phyloP scores from a whole-genome alignment of 73 alveolate species.

The Paramecium primaurelia region DNA sequence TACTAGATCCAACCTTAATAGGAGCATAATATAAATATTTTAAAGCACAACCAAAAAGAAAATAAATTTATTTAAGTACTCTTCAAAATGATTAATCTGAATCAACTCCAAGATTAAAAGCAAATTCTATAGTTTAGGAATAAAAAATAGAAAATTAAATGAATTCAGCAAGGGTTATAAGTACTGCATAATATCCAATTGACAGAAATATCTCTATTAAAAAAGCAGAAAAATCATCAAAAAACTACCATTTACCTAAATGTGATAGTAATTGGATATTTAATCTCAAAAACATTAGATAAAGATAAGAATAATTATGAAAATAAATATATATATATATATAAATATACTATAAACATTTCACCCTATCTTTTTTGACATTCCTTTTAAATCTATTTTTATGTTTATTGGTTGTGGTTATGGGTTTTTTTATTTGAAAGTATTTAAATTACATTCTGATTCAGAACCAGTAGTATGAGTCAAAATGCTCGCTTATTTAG shows the following conservation, averaged over 20 bases:
- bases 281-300: background rate
- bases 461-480: background rate
- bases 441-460: background rate
- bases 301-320: background rate
- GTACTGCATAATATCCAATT: background rate
- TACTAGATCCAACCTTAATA: background rate
- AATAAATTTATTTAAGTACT: background rate
- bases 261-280: slow-evolving; percentile 13
- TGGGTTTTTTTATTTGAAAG: background rate
- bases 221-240: background rate
- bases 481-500: background rate
- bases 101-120: background rate
- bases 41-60: background rate
- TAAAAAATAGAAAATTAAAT: background rate
- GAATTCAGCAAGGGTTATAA: background rate
- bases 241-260: background rate
- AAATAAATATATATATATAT: background rate
- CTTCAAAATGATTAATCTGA: background rate
- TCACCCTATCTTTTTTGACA: background rate
- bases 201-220: background rate
- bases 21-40: background rate
- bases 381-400: background rate
- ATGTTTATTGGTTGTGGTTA: background rate
- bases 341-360: background rate
- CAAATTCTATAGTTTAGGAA: background rate